Percentiles rank a stretch among this genome's conserved stretches.
phyloP scores from a whole-genome alignment of 768 basidiomycete species.

The Tephrocybe sp. region DNA sequence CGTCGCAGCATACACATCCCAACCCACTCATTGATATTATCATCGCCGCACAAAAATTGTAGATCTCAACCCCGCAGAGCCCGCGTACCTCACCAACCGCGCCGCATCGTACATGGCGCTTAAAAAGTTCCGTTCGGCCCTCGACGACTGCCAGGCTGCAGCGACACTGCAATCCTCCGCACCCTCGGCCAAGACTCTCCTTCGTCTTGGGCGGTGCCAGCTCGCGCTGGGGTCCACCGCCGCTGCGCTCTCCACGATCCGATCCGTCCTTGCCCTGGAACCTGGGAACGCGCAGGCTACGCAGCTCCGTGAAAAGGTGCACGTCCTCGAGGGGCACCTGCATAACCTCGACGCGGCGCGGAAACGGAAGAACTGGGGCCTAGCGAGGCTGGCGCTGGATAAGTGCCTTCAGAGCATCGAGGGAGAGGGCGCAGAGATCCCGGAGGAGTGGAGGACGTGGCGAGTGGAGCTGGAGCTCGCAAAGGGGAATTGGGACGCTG shows the following conservation, averaged over 20 bases:
- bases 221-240: slow-evolving; percentile 71
- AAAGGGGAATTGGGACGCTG: slow-evolving; percentile 70
- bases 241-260: slow-evolving; percentile 64
- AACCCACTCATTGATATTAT: neutral
- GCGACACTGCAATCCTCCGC: slow-evolving; percentile 55
- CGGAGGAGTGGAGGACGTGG: slow-evolving; percentile 80
- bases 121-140: slow-evolving; percentile 71
- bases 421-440: slow-evolving; percentile 71
- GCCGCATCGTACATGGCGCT: slow-evolving; percentile 84
- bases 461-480: slow-evolving; percentile 75
- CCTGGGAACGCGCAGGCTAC: slow-evolving; percentile 56
- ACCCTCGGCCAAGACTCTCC: slow-evolving; percentile 73
- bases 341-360: slow-evolving; percentile 58
- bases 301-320: slow-evolving; percentile 60
- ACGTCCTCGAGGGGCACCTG: slow-evolving; percentile 62
- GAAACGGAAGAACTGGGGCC: slow-evolving; percentile 65
- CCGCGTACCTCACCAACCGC: slow-evolving; percentile 80
- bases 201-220: slow-evolving; percentile 83
- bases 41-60: neutral
- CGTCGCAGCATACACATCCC: neutral
- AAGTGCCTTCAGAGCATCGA: slow-evolving; percentile 73
- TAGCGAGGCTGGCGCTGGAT: slow-evolving; percentile 78
- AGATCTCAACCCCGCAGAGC: slow-evolving; percentile 64
- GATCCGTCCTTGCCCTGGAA: slow-evolving; percentile 59
- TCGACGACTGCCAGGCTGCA: slow-evolving; percentile 79